These are phyloP conservation scores for Fusarium sp. DNA, from an alignment of 2,329 filamentous ascomycete genomes.

Conservation along the genomic window DNA sequence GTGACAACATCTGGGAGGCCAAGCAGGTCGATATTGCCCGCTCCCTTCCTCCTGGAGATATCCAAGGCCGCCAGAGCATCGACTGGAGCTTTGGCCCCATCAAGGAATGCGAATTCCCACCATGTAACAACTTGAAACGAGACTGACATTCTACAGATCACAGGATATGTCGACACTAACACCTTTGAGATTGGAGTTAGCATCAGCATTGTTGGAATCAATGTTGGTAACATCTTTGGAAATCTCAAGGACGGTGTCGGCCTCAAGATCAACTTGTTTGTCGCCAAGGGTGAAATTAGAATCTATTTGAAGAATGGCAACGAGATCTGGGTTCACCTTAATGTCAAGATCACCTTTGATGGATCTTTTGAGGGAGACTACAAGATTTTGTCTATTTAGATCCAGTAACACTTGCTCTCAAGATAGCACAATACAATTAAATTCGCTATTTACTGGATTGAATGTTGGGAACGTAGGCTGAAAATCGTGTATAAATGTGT, in stretches of 20 bases:
- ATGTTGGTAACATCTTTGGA: background rate
- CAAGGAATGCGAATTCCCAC: background rate
- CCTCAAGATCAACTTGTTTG: accelerated
- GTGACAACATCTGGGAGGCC: background rate
- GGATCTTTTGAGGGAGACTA: background rate
- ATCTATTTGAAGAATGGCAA: background rate
- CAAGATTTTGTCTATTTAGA: background rate
- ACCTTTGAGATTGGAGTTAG: background rate
- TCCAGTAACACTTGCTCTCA: too few relatives aligned
- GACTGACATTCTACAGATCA: background rate
- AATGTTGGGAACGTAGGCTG: too few relatives aligned
- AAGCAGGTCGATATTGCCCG: background rate
- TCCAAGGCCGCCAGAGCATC: too few relatives aligned
- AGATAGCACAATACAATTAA: too few relatives aligned
- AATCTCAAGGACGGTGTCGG: background rate
- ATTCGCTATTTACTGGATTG: too few relatives aligned
- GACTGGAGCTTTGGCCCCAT: background rate
- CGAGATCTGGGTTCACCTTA: background rate
- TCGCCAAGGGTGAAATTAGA: background rate
- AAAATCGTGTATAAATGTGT: too few relatives aligned
- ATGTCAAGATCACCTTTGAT: background rate
- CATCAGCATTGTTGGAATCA: background rate
- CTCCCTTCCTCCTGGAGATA: too few relatives aligned
- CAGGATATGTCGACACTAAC: background rate
- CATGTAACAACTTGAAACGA: background rate